Base-by-base conservation (phyloP, 2,329 filamentous ascomycete genomes). In the Uncinocarpus reesii region DNA sequence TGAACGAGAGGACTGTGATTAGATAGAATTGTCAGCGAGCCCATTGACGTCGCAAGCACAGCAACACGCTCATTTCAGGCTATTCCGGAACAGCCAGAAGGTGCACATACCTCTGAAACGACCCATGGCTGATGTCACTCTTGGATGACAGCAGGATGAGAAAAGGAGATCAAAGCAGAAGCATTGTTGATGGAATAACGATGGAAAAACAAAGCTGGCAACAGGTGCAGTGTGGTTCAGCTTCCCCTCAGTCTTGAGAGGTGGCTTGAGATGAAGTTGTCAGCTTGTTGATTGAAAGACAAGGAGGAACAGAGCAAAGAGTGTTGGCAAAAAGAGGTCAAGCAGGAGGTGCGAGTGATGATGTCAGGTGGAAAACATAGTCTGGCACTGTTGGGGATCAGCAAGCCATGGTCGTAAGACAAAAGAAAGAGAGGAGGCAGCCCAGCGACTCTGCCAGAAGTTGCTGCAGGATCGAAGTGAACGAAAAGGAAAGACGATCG, bases 381-480 rank as follows among this genome's bases (percentile, higher is more conserved):
- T 28, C 4, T 23, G 45, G 28, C 26, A n/a, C 26, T 15, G 58
- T 59, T 59, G 60, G 56, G 61, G 56, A 53, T 47, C 54, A 34
- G 37, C 31, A 35, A 37, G 15, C 26, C 43, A 46, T 28, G 16
- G 46, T 24, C 5, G 35, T n/a, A 13, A 24, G 36, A 16, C 20
- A 40, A 40, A 26, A 49, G 36, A 40, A 38, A 16, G 29, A 45
- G 8, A 16, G 16, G 41, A 16, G 20, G 11, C 8, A 21, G 28
- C 8, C n/a, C n/a, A n/a, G n/a, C n/a, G n/a, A n/a, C n/a, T n/a
- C n/a, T n/a, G n/a, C n/a, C n/a, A n/a, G n/a, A n/a, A n/a, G n/a
- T n/a, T n/a, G n/a, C n/a, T n/a, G n/a, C n/a, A n/a, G n/a, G n/a
- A n/a, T n/a, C n/a, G 41, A 43, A 11, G 4, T 26, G 16, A 10